These are phyloP conservation scores for Yamadazyma conglobata DNA, from an alignment of 1,139 yeast genomes.

Conservation along the genomic window DNA sequence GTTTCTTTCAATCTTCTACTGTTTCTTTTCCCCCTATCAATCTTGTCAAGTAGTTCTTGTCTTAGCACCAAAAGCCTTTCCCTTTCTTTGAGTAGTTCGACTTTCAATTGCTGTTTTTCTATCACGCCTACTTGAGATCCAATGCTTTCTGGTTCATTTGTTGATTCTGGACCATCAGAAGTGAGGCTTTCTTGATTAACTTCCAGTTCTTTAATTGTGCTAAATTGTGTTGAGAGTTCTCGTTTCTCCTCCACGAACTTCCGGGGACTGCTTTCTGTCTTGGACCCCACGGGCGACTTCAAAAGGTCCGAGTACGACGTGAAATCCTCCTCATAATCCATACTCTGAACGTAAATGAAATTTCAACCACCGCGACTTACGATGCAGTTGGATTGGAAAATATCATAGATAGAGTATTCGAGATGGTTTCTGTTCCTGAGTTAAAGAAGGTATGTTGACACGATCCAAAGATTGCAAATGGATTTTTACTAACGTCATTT, in stretches of 20 bases:
- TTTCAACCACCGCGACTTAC: slow-evolving; percentile 5
- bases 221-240: too few relatives aligned
- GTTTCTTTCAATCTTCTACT: slow-evolving; percentile 18
- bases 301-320: slow-evolving; percentile 26
- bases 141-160: too few relatives aligned
- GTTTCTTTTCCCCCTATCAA: slow-evolving; percentile 21
- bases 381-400: not conserved
- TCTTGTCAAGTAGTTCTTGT: slow-evolving; percentile 15
- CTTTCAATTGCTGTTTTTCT: slow-evolving; percentile 20
- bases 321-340: slow-evolving; percentile 26
- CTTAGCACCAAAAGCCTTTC: slow-evolving; percentile 22
- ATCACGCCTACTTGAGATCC: too few relatives aligned
- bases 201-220: too few relatives aligned
- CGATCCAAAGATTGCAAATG: not conserved
- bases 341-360: slow-evolving; percentile 3
- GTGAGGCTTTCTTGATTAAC: too few relatives aligned
- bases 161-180: too few relatives aligned
- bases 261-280: not conserved
- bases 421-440: slow-evolving; percentile 67
- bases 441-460: slow-evolving; percentile 36
- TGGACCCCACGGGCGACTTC: slow-evolving; percentile 6
- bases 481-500: slow-evolving; percentile 21
- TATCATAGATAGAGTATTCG: too few relatives aligned
- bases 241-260: too few relatives aligned
- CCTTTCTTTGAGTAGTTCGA: slow-evolving; percentile 19